A percentile compares a stretch with the other conserved stretches of the same genome.
phyloP scores from a whole-genome alignment of 805 yeast genomes.

The Ogataea ganodermae region DNA sequence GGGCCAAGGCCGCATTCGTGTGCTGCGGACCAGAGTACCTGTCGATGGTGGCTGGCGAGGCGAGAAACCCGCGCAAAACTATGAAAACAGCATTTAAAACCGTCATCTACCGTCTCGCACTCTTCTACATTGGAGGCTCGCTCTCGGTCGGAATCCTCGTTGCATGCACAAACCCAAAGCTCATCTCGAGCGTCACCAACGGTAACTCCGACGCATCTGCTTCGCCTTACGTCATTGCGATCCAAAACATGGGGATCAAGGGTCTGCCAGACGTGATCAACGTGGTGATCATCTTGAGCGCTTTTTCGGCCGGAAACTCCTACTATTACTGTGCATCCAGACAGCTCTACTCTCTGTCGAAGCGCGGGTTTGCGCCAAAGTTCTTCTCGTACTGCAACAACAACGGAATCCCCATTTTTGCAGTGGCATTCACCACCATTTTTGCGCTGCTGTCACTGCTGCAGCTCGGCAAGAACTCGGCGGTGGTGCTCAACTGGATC shows the following conservation, averaged over 20 bases:
- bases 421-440: slow-evolving; percentile 51
- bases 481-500: slow-evolving; percentile 45
- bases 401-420: slow-evolving; percentile 68
- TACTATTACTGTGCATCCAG: slow-evolving; percentile 69
- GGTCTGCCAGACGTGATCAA: slow-evolving; percentile 74
- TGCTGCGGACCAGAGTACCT: slow-evolving; percentile 48
- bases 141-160: slow-evolving; percentile 43
- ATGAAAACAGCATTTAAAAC: slow-evolving; percentile 44
- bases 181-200: slow-evolving; percentile 48
- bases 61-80: slow-evolving; percentile 42
- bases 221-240: slow-evolving; percentile 80
- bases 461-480: slow-evolving; percentile 43
- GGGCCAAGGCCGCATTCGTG: slow-evolving; percentile 41
- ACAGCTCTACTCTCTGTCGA: slow-evolving; percentile 64
- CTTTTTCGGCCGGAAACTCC: slow-evolving; percentile 82
- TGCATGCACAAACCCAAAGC: slow-evolving; percentile 38
- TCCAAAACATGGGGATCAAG: slow-evolving; percentile 61
- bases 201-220: slow-evolving; percentile 72
- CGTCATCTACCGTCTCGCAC: slow-evolving; percentile 44
- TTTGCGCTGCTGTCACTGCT: slow-evolving; percentile 69
- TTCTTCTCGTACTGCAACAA: slow-evolving; percentile 61
- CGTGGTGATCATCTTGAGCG: slow-evolving; percentile 68
- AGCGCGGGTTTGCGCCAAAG: slow-evolving; percentile 69
- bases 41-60: slow-evolving; percentile 47
- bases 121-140: slow-evolving; percentile 48